These are phyloP conservation scores for Rhizopus microsporus DNA, from an alignment of 371 early-diverging fungal genomes.

Conservation along the genomic window DNA sequence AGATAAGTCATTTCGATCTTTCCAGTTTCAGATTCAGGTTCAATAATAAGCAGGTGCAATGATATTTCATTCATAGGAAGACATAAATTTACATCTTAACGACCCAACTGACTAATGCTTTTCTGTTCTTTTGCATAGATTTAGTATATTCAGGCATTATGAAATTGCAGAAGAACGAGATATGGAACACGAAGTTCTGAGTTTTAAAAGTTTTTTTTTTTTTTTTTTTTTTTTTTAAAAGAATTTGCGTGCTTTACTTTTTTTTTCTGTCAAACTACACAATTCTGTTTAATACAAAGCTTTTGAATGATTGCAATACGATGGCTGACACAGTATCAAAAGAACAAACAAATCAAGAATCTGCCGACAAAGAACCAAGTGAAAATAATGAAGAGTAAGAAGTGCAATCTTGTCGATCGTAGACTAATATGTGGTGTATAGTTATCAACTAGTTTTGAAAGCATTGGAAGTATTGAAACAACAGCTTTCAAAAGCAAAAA, in stretches of 20 bases:
- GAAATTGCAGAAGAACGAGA: no score
- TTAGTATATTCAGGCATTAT: no score
- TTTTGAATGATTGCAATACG: no score
- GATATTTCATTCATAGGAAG: slow-evolving; percentile 74
- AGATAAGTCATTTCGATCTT: slow-evolving; percentile 64
- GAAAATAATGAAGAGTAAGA: slow-evolving; percentile 45
- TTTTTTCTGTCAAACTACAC: background rate
- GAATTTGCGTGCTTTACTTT: no score
- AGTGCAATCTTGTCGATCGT: no score
- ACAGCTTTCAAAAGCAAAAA: slow-evolving; percentile 48
- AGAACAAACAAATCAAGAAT: no score
- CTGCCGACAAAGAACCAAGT: slow-evolving; percentile 6
- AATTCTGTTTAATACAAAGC: no score
- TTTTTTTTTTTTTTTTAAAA: no score
- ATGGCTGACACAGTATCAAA: slow-evolving; percentile 17
- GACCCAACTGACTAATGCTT: no score
- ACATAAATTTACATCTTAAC: no score
- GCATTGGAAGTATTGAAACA: slow-evolving; percentile 38
- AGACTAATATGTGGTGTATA: slow-evolving; percentile 7
- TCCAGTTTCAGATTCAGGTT: slow-evolving; percentile 35
- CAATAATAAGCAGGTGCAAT: slow-evolving; percentile 69
- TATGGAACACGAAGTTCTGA: no score
- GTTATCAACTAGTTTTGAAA: slow-evolving; percentile 37
- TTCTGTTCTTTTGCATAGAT: no score
- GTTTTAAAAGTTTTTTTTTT: background rate